Evolutionary conservation across 2,329 filamentous ascomycete genomes (phyloP), one percentile per base, ranked within the genome.

Genomic region (Metarhizium sp.): DNA sequence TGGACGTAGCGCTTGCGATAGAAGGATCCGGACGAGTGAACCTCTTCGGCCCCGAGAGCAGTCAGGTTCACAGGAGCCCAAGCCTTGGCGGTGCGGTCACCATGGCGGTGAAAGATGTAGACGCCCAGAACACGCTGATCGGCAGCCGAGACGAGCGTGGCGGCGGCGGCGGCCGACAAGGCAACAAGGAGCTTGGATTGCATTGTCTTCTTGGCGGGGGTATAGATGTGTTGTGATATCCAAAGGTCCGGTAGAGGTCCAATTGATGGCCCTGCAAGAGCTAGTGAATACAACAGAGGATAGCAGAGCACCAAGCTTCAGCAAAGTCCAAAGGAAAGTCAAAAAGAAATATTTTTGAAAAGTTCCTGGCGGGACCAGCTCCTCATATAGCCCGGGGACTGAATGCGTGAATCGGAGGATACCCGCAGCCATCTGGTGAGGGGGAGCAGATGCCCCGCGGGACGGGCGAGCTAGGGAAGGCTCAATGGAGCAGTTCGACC

Each of bases 61-160:
- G 92, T 96, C 67, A 96, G 73, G 61, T 80, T 79, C 32, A 88
- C 83, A 13, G 87, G 87, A 49, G 84, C 76, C 59, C 82, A 83
- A 18, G 82, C 77, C 74, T 95, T 96, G 59, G 89, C 74, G 0
- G 90, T 92, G 55, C 92, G 84, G 71, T 96, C 92, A 56, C 92
- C 92, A 73, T 96, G 92, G 49, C 92, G 87, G 63, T 90, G 84
- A 76, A 95, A 95, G 71, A 96, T 84, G 71, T 92, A 94, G 49
- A 86, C 84, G 53, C 90, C 91, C 16, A 95, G 78, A 32, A 94
- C 77, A 0, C 85, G 88, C 74, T 95, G 88, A 20, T 73, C 63
- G 46, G 74, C 68, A 58, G 75, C 59, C 46, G 62, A 55, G 48
- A 56, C 58, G 36, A 58, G 57, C 32, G 56, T 40, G 25, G 48